phyloP scores from a whole-genome alignment of 2,329 filamentous ascomycete species.

The Pseudocercospora macadamiae region DNA sequence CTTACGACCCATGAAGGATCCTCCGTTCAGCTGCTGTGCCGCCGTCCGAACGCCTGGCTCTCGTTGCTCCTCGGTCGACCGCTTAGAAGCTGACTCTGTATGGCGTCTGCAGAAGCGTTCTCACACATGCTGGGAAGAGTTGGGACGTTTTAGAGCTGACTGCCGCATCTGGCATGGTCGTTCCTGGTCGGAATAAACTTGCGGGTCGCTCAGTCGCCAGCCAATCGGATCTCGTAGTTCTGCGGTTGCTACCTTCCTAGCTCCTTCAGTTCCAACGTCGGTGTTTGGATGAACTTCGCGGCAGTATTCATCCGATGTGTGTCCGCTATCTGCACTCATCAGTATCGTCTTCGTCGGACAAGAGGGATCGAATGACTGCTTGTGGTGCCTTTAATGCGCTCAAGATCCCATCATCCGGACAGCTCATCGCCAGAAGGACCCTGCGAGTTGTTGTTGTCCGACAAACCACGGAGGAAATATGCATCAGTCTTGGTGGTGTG shows the following conservation, averaged over 20 bases:
- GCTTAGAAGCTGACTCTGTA: conserved; percentile 6
- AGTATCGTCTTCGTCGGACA: not conserved
- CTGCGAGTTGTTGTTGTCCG: too few relatives aligned
- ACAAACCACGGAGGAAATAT: too few relatives aligned
- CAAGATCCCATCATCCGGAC: not conserved
- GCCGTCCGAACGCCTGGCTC: conserved; percentile 1
- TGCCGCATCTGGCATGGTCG: conserved; percentile 7
- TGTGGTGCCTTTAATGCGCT: not conserved
- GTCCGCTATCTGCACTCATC: not conserved
- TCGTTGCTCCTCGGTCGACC: conserved; percentile 18
- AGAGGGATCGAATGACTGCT: not conserved
- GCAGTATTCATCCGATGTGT: not conserved
- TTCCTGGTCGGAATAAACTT: conserved; percentile 12
- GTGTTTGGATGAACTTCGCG: not conserved
- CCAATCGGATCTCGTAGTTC: conserved; percentile 5
- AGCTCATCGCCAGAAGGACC: not conserved
- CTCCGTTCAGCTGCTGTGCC: conserved; percentile 8
- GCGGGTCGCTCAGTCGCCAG: not conserved
- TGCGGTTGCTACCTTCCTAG: conserved; percentile 8
- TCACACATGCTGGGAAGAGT: conserved; percentile 1
- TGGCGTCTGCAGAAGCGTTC: conserved; percentile 14
- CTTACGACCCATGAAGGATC: conserved; percentile 1
- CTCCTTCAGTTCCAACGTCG: not conserved
- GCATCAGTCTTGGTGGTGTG: too few relatives aligned
- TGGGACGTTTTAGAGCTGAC: conserved; percentile 12